Conservation (phyloP, 2,329 filamentous ascomycete genomes). For the Pseudofabraea citricarpa region DNA sequence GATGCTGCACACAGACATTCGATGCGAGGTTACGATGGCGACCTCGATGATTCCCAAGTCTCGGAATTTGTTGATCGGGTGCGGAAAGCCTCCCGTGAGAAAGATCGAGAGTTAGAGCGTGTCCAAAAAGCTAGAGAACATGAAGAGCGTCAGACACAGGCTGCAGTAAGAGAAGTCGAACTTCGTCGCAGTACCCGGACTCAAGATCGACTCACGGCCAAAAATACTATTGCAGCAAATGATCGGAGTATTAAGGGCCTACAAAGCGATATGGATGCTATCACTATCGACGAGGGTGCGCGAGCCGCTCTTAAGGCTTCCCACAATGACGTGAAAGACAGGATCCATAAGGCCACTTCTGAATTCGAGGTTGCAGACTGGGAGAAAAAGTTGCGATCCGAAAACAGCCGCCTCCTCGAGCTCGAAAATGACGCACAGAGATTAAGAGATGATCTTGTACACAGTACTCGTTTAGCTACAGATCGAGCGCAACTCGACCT, state of each 20-base stretch:
- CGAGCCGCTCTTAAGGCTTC: slow-evolving; percentile 73
- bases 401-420: slow-evolving; percentile 59
- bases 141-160: slow-evolving; percentile 72
- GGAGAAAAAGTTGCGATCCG: slow-evolving; percentile 64
- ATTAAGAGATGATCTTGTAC: slow-evolving; percentile 74
- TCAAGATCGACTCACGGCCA: slow-evolving; percentile 70
- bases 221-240: slow-evolving; percentile 66
- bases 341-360: slow-evolving; percentile 57
- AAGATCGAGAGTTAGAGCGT: slow-evolving; percentile 72
- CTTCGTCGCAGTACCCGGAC: slow-evolving; percentile 66
- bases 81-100: slow-evolving; percentile 69
- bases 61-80: slow-evolving; percentile 74
- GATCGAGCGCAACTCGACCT: slow-evolving; percentile 82
- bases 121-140: slow-evolving; percentile 67
- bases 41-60: slow-evolving; percentile 69
- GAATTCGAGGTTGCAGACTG: slow-evolving; percentile 60
- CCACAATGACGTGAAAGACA: slow-evolving; percentile 62
- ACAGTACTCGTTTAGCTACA: slow-evolving; percentile 74
- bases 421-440: slow-evolving; percentile 69
- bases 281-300: slow-evolving; percentile 80
- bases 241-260: slow-evolving; percentile 64
- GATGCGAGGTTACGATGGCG: slow-evolving; percentile 79
- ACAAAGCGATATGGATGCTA: slow-evolving; percentile 64
- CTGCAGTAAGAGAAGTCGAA: slow-evolving; percentile 66
- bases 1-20: slow-evolving; percentile 71